Percentiles rank a stretch among this genome's conserved stretches.
phyloP scores from a whole-genome alignment of 345 rosid species.

The Pistacia integerrima region DNA sequence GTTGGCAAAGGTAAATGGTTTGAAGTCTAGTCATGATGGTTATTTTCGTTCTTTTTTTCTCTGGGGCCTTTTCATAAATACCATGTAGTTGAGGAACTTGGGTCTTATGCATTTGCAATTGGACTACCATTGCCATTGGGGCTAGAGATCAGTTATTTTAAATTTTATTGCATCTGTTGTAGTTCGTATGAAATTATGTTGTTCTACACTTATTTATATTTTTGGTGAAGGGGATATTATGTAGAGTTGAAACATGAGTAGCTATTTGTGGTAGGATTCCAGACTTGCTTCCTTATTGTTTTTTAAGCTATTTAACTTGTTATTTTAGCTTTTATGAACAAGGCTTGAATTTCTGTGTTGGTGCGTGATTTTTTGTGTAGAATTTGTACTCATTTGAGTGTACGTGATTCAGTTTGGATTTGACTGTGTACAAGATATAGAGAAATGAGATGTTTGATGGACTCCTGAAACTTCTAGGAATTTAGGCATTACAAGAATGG shows the following conservation, averaged over 20 bases:
- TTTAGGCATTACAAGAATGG: too few relatives aligned
- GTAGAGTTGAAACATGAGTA: conserved; percentile 19
- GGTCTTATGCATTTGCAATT: conserved; percentile 8
- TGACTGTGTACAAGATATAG: too few relatives aligned
- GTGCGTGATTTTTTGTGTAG: neutral
- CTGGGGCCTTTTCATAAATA: conserved; percentile 2
- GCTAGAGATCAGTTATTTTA: conserved; percentile 17
- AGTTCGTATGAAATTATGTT: conserved; percentile 20
- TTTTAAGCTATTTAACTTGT: neutral
- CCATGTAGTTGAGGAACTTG: neutral
- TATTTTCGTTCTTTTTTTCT: neutral
- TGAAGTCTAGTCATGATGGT: neutral
- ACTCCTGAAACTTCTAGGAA: too few relatives aligned
- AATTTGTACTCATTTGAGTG: neutral
- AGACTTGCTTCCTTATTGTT: conserved; percentile 6
- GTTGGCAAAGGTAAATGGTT: conserved; percentile 18
- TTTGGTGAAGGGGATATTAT: conserved; percentile 6
- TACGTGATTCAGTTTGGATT: too few relatives aligned
- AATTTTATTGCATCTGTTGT: conserved; percentile 22
- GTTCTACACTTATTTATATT: conserved; percentile 4
- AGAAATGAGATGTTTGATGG: too few relatives aligned
- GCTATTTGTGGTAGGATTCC: conserved; percentile 7
- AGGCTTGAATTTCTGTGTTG: neutral
- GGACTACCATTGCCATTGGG: conserved; percentile 14
- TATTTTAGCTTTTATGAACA: conserved; percentile 3